These are phyloP conservation scores for Colletotrichum orchidophilum DNA, from an alignment of 2,329 filamentous ascomycete species.

Conservation along the genomic window DNA sequence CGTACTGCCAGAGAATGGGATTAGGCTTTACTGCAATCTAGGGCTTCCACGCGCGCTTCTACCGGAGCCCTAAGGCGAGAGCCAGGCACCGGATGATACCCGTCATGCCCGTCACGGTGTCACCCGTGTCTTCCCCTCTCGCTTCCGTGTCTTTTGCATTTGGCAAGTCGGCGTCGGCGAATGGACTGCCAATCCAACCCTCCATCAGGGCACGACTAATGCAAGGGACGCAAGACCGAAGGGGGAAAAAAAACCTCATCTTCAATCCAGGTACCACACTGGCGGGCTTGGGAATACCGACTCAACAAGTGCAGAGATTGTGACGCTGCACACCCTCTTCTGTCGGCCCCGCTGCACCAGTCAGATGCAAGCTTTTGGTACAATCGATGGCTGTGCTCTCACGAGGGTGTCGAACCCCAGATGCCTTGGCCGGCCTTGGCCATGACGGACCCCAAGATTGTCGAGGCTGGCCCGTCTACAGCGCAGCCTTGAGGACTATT, in stretches of 20 bases:
- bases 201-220: slow-evolving; percentile 28
- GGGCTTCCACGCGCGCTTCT: slow-evolving; percentile 6
- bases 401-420: slow-evolving; percentile 3
- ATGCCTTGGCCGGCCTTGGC: background rate
- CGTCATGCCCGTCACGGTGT: slow-evolving; percentile 3
- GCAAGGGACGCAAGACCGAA: slow-evolving; percentile 26
- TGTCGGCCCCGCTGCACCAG: background rate
- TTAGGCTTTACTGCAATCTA: background rate
- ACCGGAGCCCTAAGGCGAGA: slow-evolving; percentile 13
- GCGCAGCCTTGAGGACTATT: background rate
- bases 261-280: background rate
- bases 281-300: background rate
- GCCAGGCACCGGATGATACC: slow-evolving; percentile 18
- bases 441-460: background rate
- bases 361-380: background rate
- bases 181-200: slow-evolving; percentile 12
- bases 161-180: background rate
- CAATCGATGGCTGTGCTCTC: background rate
- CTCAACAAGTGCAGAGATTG: slow-evolving; percentile 7
- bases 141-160: slow-evolving; percentile 26
- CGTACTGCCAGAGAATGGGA: background rate
- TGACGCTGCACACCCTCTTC: slow-evolving; percentile 25
- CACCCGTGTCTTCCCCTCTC: slow-evolving; percentile 17
- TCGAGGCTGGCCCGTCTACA: background rate
- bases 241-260: slow-evolving; percentile 12